Evolutionary conservation across 345 rosid species (phyloP).

Genomic region (Durio zibethinus): DNA sequence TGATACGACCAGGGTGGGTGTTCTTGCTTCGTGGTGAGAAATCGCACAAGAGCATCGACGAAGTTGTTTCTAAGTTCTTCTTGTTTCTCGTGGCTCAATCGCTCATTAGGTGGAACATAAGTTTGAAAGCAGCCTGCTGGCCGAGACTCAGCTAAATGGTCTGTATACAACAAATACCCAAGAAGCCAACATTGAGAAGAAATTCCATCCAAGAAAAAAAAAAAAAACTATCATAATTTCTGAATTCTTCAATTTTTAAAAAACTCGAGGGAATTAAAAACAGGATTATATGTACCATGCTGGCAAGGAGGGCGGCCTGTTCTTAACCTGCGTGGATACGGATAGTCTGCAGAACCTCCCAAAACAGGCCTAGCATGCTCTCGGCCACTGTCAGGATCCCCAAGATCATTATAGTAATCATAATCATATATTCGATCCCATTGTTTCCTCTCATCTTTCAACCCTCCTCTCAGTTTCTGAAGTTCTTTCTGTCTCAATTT

Average conservation of each 20-base stretch:
- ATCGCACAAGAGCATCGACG: not conserved
- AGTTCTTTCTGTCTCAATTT: constrained; percentile 49
- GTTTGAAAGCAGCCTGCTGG: not conserved
- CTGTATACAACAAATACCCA: not conserved
- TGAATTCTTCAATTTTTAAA: no score
- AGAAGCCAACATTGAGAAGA: not conserved
- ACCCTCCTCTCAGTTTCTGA: constrained; percentile 38
- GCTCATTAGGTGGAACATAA: not conserved
- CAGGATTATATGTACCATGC: constrained; percentile 24
- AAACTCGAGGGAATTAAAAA: no score
- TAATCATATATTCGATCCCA: constrained; percentile 61
- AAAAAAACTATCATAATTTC: no score
- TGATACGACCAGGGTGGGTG: not conserved
- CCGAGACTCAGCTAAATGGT: not conserved
- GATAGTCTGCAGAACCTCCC: constrained; percentile 43
- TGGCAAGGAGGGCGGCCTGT: constrained; percentile 36
- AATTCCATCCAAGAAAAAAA: not conserved
- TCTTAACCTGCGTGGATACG: constrained; percentile 56
- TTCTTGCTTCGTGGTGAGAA: not conserved
- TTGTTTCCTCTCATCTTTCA: constrained; percentile 37
- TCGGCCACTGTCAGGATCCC: constrained; percentile 39
- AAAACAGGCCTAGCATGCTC: constrained; percentile 38
- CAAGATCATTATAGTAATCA: constrained; percentile 52
- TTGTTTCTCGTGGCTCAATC: not conserved
- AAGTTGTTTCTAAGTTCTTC: not conserved